A percentile compares a stretch with the other conserved stretches of the same genome.
Conservation (phyloP, 164 flowering plant species). For the Kingdonia uniflora region DNA sequence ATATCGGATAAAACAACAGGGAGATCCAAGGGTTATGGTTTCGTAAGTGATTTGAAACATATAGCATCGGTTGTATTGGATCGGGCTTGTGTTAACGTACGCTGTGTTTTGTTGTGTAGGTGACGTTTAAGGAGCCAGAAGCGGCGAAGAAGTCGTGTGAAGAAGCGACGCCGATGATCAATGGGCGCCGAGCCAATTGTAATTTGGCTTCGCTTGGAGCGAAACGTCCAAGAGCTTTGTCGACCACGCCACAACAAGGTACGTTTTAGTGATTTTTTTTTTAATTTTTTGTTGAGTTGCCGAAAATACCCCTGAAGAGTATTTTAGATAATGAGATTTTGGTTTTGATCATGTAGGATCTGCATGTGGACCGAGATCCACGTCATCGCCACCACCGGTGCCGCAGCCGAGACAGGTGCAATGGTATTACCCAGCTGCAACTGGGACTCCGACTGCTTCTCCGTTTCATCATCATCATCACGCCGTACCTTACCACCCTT, state of each 20-base stretch:
- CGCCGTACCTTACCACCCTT: constrained; percentile 44
- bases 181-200: constrained; percentile 92
- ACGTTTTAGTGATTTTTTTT: not conserved
- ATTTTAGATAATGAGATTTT: not conserved
- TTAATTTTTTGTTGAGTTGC: not conserved
- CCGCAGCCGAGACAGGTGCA: constrained; percentile 38
- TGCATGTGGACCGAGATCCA: constrained; percentile 23
- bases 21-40: constrained; percentile 97
- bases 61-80: not conserved
- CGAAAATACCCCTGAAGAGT: not conserved
- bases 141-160: constrained; percentile 88
- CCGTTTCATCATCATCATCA: constrained; percentile 50
- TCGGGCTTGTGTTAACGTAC: constrained; percentile 2
- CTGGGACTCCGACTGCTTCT: constrained; percentile 35
- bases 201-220: constrained; percentile 92
- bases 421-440: constrained; percentile 59
- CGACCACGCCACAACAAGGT: constrained; percentile 40
- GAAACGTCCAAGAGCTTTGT: constrained; percentile 43
- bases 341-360: not conserved
- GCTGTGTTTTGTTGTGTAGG: constrained; percentile 26
- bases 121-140: constrained; percentile 87
- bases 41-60: constrained; percentile 36
- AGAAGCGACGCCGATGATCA: constrained; percentile 74
- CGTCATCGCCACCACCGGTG: constrained; percentile 23
- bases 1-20: constrained; percentile 83